These are phyloP conservation scores for Magnusiomyces suaveolens DNA, from an alignment of 1,139 yeast species.

Conservation along the genomic window DNA sequence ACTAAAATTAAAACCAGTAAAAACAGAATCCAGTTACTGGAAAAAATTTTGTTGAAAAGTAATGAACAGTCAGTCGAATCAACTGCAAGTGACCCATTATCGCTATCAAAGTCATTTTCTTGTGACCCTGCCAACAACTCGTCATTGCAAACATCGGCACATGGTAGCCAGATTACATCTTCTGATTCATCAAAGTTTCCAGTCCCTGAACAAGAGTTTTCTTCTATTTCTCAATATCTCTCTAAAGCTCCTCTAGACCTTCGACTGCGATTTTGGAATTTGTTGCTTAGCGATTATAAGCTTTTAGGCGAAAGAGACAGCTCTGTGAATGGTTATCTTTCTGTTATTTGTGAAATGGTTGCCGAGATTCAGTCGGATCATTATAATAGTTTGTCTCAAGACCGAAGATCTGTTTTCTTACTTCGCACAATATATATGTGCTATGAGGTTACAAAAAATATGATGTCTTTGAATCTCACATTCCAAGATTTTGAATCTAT, in stretches of 20 bases:
- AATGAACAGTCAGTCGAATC: too few relatives aligned
- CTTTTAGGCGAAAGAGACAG: constrained; percentile 35
- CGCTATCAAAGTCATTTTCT: too few relatives aligned
- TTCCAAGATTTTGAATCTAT: constrained; percentile 18
- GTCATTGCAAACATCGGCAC: neutral
- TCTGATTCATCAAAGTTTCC: neutral
- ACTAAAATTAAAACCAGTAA: constrained; percentile 11
- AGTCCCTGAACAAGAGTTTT: constrained; percentile 29
- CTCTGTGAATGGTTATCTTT: constrained; percentile 48
- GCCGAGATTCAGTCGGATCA: constrained; percentile 32
- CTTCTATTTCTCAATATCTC: constrained; percentile 52
- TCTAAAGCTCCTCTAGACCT: constrained; percentile 55
- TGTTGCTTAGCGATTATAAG: constrained; percentile 54
- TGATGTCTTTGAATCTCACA: constrained; percentile 22
- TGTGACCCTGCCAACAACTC: too few relatives aligned
- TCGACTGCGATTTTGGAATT: constrained; percentile 65
- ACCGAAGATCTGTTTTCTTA: constrained; percentile 25
- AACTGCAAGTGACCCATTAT: too few relatives aligned
- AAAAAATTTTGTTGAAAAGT: constrained; percentile 39
- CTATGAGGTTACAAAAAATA: constrained; percentile 35
- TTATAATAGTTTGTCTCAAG: constrained; percentile 18
- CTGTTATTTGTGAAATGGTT: constrained; percentile 39
- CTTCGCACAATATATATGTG: constrained; percentile 40
- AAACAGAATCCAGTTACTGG: constrained; percentile 39
- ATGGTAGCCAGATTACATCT: neutral